Conservation (phyloP, 306 rosid genomes). For the Casuarina cunninghamiana region DNA sequence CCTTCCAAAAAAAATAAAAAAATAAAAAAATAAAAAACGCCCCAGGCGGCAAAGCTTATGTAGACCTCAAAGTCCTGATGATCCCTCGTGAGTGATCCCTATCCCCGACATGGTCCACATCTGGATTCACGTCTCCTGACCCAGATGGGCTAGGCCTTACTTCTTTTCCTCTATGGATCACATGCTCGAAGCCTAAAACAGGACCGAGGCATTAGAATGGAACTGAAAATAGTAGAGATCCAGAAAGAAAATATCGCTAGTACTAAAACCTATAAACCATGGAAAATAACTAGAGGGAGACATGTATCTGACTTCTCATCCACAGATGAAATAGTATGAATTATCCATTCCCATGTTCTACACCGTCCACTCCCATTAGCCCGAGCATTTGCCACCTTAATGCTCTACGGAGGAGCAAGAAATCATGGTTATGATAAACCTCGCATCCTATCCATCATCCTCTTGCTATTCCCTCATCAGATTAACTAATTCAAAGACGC, state of each 20-base stretch:
- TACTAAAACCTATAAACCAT: too few species aligned
- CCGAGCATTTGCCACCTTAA: conserved; percentile 32
- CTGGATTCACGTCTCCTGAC: too few species aligned
- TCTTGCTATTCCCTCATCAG: conserved; percentile 50
- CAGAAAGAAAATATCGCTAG: background rate
- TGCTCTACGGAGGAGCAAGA: conserved; percentile 19
- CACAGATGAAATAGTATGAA: conserved; percentile 55
- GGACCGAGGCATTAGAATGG: too few species aligned
- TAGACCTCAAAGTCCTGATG: too few species aligned
- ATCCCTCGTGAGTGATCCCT: too few species aligned
- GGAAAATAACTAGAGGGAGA: conserved; percentile 23
- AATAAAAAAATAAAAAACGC: too few species aligned
- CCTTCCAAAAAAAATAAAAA: too few species aligned
- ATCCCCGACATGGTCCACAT: too few species aligned
- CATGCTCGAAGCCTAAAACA: too few species aligned
- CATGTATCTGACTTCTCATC: conserved; percentile 55
- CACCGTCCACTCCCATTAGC: conserved; percentile 29
- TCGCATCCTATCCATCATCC: conserved; percentile 59
- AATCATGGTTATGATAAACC: conserved; percentile 69
- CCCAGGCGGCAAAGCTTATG: too few species aligned
- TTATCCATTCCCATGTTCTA: conserved; percentile 57
- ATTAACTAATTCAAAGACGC: conserved; percentile 46
- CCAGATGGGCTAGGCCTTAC: too few species aligned
- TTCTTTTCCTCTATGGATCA: too few species aligned
- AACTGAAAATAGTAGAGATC: background rate